A percentile compares a stretch with the other conserved stretches of the same genome.
These are phyloP conservation scores for Chaetomiaceae sp. DNA, from an alignment of 2,329 filamentous ascomycete species.

Conservation along the genomic window DNA sequence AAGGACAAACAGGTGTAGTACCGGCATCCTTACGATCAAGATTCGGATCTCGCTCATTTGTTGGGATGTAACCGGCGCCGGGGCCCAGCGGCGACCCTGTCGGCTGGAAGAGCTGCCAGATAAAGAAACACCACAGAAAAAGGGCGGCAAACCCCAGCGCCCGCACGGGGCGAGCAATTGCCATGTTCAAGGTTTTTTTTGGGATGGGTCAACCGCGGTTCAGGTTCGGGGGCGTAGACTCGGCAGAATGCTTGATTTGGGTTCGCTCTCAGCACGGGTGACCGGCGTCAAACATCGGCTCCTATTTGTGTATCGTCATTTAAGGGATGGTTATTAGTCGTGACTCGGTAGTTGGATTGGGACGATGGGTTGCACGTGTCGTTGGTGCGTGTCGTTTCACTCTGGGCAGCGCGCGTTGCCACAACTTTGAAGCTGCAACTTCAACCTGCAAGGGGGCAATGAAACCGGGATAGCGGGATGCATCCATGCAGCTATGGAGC, in stretches of 20 bases:
- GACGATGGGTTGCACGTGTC: neutral
- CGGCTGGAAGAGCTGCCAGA: conserved; percentile 68
- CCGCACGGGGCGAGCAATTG: conserved; percentile 78
- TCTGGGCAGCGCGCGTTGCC: neutral
- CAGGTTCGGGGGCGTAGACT: neutral
- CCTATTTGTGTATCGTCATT: conserved; percentile 7
- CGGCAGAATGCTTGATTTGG: neutral
- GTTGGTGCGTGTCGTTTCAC: conserved; percentile 1
- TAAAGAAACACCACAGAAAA: conserved; percentile 71
- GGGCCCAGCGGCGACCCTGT: conserved; percentile 38
- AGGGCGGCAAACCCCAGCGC: conserved; percentile 68
- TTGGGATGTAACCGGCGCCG: conserved; percentile 38
- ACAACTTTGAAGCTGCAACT: too few relatives aligned
- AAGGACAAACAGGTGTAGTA: neutral
- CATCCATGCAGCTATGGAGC: too few relatives aligned
- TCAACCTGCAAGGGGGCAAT: too few relatives aligned
- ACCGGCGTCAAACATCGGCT: neutral
- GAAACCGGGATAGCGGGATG: neutral
- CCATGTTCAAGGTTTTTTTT: conserved; percentile 62
- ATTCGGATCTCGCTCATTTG: conserved; percentile 70
- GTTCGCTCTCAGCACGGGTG: neutral
- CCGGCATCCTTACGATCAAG: conserved; percentile 65
- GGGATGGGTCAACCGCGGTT: neutral
- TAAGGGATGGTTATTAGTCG: neutral
- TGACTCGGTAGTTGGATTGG: neutral